Percentiles rank a stretch among this genome's conserved stretches.
phyloP scores from a whole-genome alignment of 202 grass and related monocot species.

The Schoenoplectus tabernaemontani region DNA sequence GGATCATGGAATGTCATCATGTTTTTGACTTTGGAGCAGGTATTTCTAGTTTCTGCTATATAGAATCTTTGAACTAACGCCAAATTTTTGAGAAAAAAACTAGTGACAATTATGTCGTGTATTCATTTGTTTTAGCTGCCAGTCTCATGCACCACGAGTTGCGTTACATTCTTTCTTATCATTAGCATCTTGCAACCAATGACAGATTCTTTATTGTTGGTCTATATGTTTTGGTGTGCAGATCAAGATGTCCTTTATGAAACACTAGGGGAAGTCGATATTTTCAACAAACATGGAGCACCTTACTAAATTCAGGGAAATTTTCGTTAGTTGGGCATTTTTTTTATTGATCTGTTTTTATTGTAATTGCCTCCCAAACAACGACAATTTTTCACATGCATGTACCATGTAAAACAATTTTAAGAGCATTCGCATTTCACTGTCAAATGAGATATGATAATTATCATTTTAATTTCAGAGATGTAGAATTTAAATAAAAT shows the following conservation, averaged over 20 bases:
- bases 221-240: slow-evolving; percentile 1
- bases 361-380: background rate
- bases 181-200: background rate
- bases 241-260: slow-evolving; percentile 21
- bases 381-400: background rate
- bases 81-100: no score
- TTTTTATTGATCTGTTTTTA: background rate
- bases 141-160: background rate
- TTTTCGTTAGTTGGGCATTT: background rate
- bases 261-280: slow-evolving; percentile 9
- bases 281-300: background rate
- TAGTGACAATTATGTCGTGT: background rate
- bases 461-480: no score
- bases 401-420: background rate
- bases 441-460: no score
- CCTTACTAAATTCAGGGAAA: background rate
- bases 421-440: no score
- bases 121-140: background rate
- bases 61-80: background rate
- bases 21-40: slow-evolving; percentile 95
- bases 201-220: background rate
- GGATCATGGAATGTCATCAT: slow-evolving; percentile 98
- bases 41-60: slow-evolving; percentile 22
- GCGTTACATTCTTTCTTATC: background rate
- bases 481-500: no score